Evolutionary conservation across 345 rosid genomes (phyloP).

Genomic region (Citrus cavaleriei): DNA sequence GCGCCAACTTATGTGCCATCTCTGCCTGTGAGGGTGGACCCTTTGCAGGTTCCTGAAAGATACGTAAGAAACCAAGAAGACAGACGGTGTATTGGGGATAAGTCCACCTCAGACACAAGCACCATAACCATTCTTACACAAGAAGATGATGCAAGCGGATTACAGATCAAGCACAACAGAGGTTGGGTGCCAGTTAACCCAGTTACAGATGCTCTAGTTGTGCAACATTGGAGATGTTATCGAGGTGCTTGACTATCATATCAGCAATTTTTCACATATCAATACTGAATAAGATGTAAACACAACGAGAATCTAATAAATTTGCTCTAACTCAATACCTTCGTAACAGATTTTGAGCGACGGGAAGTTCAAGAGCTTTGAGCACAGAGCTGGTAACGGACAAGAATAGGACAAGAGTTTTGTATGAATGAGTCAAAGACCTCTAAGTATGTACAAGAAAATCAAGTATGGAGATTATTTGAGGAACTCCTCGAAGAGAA

Average conservation of each 20-base stretch:
- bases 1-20: slow-evolving; percentile 10
- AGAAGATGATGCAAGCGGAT: slow-evolving; percentile 12
- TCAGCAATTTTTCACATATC: not conserved
- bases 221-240: slow-evolving; percentile 25
- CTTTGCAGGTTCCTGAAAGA: slow-evolving; percentile 23
- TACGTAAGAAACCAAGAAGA: slow-evolving; percentile 20
- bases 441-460: slow-evolving; percentile 12
- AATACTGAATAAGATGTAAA: not conserved
- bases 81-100: slow-evolving; percentile 23
- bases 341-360: slow-evolving; percentile 21
- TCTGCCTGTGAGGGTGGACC: slow-evolving; percentile 19
- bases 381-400: slow-evolving; percentile 25
- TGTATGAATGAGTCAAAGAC: slow-evolving; percentile 6
- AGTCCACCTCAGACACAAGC: slow-evolving; percentile 28
- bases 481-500: slow-evolving; percentile 18
- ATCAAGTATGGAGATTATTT: slow-evolving; percentile 18
- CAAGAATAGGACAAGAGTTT: slow-evolving; percentile 10
- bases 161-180: slow-evolving; percentile 22
- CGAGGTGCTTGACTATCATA: slow-evolving; percentile 12
- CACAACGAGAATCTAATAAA: too few species aligned
- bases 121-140: slow-evolving; percentile 23
- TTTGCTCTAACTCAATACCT: not conserved
- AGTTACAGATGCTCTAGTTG: slow-evolving; percentile 25
- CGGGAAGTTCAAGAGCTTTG: slow-evolving; percentile 25
- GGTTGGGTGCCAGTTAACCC: slow-evolving; percentile 22